phyloP scores from a whole-genome alignment of 768 basidiomycete species.

The Lactifluus volemus region DNA sequence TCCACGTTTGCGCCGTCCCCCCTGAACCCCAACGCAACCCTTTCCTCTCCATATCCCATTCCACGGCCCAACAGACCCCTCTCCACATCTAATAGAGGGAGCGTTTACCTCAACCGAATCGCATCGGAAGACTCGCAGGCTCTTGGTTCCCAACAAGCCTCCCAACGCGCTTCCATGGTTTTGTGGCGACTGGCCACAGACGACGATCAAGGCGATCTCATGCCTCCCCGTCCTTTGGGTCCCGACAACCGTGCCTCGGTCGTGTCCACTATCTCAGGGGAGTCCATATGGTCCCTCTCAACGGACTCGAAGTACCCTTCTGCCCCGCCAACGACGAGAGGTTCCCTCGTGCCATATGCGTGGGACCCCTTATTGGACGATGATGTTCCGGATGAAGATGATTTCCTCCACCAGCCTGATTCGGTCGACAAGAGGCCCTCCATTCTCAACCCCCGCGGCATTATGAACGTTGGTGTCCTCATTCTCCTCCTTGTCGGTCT shows the following conservation, averaged over 20 bases:
- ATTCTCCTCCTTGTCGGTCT: slow-evolving; percentile 51
- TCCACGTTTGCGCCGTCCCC: slow-evolving; percentile 42
- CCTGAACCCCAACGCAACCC: slow-evolving; percentile 36
- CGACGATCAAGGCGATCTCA: slow-evolving; percentile 25
- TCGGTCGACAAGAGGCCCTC: slow-evolving; percentile 31
- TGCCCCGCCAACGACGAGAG: slow-evolving; percentile 24
- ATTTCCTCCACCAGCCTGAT: slow-evolving; percentile 59
- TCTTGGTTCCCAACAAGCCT: slow-evolving; percentile 27
- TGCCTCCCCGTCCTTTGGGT: slow-evolving; percentile 27
- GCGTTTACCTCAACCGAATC: slow-evolving; percentile 35
- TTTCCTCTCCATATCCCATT: slow-evolving; percentile 19
- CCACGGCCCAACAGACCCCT: slow-evolving; percentile 30
- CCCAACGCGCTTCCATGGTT: slow-evolving; percentile 50
- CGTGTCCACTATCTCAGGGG: slow-evolving; percentile 39
- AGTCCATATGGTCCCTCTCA: slow-evolving; percentile 40
- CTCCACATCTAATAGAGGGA: slow-evolving; percentile 30
- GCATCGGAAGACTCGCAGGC: slow-evolving; percentile 39
- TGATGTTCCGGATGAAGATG: slow-evolving; percentile 62
- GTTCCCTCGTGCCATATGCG: slow-evolving; percentile 54
- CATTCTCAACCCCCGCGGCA: slow-evolving; percentile 36
- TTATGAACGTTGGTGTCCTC: slow-evolving; percentile 66
- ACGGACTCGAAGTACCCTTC: slow-evolving; percentile 61
- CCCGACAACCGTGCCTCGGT: slow-evolving; percentile 33
- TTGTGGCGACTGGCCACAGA: slow-evolving; percentile 50
- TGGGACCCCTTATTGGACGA: slow-evolving; percentile 59